phyloP scores from a whole-genome alignment of 2,329 filamentous ascomycete genomes.

The Penicillium italicum region DNA sequence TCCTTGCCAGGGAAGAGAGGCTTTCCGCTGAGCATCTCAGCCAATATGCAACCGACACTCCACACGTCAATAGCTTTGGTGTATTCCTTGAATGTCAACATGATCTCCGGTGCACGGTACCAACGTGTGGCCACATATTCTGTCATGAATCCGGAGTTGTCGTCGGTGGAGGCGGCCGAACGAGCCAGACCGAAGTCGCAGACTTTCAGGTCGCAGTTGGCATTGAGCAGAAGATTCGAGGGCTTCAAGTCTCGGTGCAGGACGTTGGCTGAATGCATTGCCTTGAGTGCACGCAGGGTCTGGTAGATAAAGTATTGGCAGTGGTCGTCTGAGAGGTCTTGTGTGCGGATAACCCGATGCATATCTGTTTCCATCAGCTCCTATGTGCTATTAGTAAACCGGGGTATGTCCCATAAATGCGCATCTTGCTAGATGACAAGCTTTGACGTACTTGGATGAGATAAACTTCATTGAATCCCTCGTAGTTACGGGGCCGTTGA shows the following conservation, averaged over 20 bases:
- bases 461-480: slow-evolving; percentile 96
- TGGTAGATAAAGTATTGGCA: slow-evolving; percentile 99
- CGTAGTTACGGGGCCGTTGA: slow-evolving; percentile 94
- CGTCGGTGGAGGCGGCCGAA: slow-evolving; percentile 93
- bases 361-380: slow-evolving; percentile 99
- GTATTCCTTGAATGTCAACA: slow-evolving; percentile 99
- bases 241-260: slow-evolving; percentile 96
- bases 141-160: slow-evolving; percentile 99
- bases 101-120: slow-evolving; percentile 99
- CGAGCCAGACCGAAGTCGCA: slow-evolving; percentile 96
- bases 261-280: slow-evolving; percentile 98
- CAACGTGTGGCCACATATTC: slow-evolving; percentile 99
- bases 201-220: slow-evolving; percentile 98
- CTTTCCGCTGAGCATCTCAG: slow-evolving; percentile 98
- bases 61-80: slow-evolving; percentile 99
- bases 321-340: slow-evolving; percentile 97
- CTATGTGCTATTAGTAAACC: slow-evolving; percentile 44
- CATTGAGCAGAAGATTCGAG: slow-evolving; percentile 92
- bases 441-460: slow-evolving; percentile 75
- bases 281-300: slow-evolving; percentile 93
- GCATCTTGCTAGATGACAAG: neutral
- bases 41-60: slow-evolving; percentile 97
- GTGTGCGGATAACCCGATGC: slow-evolving; percentile 97
- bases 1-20: slow-evolving; percentile 97
- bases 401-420: neutral